A percentile compares a stretch with the other conserved stretches of the same genome.
Conservation (phyloP, 139 green algal species). For the Raphidocelis subcapitata region DNA sequence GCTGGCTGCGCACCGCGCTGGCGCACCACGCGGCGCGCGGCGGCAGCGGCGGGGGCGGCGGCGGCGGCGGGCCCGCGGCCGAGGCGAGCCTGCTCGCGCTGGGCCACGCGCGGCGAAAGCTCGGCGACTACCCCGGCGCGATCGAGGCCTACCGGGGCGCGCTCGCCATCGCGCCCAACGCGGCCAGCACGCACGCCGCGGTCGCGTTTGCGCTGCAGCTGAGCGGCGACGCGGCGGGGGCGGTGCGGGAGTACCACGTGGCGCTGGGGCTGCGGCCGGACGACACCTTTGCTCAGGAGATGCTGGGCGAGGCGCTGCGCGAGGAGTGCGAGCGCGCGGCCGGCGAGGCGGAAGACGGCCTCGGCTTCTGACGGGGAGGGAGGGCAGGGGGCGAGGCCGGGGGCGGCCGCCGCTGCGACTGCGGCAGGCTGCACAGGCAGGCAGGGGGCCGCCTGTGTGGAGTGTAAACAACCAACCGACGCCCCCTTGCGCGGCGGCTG, state of each 20-base stretch:
- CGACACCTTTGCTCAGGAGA: conserved; percentile 76
- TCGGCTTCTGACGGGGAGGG: too few relatives aligned
- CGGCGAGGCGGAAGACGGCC: conserved; percentile 1
- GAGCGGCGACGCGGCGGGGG: conserved; percentile 47
- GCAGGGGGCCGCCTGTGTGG: too few relatives aligned
- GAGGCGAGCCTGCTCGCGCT: conserved; percentile 87
- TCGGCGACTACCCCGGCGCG: conserved; percentile 45
- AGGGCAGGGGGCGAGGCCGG: too few relatives aligned
- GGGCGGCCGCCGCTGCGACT: too few relatives aligned
- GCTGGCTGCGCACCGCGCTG: conserved; percentile 60
- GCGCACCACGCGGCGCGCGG: conserved; percentile 27
- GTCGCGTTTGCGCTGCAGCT: conserved; percentile 85
- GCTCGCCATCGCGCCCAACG: conserved; percentile 54
- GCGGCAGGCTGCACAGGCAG: too few relatives aligned
- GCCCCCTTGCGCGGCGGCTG: too few relatives aligned
- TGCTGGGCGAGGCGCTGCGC: conserved; percentile 75
- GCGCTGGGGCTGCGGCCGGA: conserved; percentile 75
- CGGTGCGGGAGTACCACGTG: conserved; percentile 90
- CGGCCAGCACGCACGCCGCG: conserved; percentile 69
- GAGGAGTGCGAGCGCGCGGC: conserved; percentile 38
- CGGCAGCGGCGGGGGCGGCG: neutral
- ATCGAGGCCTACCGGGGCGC: conserved; percentile 61
- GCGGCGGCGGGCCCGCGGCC: neutral
- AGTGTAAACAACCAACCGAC: too few relatives aligned
- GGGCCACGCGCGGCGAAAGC: conserved; percentile 87